Evolutionary conservation across 2,329 filamentous ascomycete genomes (phyloP).

Genomic region (Daldinia eschscholtzii): DNA sequence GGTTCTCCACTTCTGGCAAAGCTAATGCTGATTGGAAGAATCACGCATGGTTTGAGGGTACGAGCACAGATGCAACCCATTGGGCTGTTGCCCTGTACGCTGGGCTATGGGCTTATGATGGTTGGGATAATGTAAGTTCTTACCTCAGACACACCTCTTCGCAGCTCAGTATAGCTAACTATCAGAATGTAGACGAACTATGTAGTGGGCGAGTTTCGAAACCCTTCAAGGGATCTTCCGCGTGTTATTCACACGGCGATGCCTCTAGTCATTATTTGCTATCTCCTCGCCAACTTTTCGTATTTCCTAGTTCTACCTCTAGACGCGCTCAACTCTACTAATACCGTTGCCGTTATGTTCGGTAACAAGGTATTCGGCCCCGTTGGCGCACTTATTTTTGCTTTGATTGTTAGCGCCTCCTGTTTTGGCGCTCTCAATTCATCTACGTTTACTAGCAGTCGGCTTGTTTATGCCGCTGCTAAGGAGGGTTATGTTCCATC

Average conservation of each 20-base stretch:
- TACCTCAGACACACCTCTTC: background rate
- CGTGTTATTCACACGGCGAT: slow-evolving; percentile 97
- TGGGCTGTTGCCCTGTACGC: slow-evolving; percentile 97
- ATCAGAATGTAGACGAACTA: slow-evolving; percentile 81
- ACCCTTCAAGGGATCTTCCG: slow-evolving; percentile 89
- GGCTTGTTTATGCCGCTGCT: slow-evolving; percentile 91
- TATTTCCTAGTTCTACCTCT: slow-evolving; percentile 95
- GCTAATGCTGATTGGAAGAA: slow-evolving; percentile 89
- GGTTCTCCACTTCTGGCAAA: slow-evolving; percentile 80
- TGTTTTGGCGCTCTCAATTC: slow-evolving; percentile 97
- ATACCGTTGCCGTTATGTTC: slow-evolving; percentile 96
- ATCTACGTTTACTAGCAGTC: slow-evolving; percentile 90
- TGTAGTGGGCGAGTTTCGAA: slow-evolving; percentile 95
- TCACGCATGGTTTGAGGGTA: slow-evolving; percentile 88
- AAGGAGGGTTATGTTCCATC: slow-evolving; percentile 94
- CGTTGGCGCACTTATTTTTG: slow-evolving; percentile 83
- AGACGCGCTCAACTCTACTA: slow-evolving; percentile 83
- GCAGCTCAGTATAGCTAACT: slow-evolving; percentile 44
- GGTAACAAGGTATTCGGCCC: slow-evolving; percentile 90
- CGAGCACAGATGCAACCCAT: slow-evolving; percentile 80
- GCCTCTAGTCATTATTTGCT: slow-evolving; percentile 90
- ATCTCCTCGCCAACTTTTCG: slow-evolving; percentile 89
- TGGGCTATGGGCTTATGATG: slow-evolving; percentile 97
- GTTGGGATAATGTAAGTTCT: slow-evolving; percentile 91
- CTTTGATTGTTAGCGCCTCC: slow-evolving; percentile 88